Conservation (phyloP, 768 basidiomycete genomes). For the Leccinum uliginosum region DNA sequence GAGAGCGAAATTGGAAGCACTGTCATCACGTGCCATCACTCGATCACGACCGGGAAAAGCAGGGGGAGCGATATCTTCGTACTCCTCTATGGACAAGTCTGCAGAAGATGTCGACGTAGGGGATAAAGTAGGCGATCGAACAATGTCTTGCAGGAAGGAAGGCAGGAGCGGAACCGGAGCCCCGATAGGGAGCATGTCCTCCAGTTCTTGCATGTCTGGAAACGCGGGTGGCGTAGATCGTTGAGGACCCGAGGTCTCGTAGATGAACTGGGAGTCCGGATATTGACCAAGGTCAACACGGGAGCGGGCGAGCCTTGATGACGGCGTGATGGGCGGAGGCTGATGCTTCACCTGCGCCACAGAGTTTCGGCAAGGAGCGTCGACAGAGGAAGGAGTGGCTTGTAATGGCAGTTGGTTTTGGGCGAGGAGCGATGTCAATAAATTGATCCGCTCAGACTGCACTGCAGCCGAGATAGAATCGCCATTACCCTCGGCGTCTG, state of each 20-base stretch:
- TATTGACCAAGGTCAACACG: constrained; percentile 44
- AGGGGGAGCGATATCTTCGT: constrained; percentile 34
- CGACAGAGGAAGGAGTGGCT: constrained; percentile 12
- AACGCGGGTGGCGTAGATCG: constrained; percentile 37
- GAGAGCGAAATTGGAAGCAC: constrained; percentile 30
- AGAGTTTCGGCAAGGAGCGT: constrained; percentile 39
- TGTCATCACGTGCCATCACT: constrained; percentile 24
- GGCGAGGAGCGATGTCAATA: constrained; percentile 69
- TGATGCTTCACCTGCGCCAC: constrained; percentile 44
- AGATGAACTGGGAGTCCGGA: constrained; percentile 51
- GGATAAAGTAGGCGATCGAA: constrained; percentile 63
- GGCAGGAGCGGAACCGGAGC: constrained; percentile 60
- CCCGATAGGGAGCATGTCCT: constrained; percentile 19
- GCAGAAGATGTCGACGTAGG: constrained; percentile 63
- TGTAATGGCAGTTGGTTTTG: constrained; percentile 42
- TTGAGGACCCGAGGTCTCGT: constrained; percentile 56
- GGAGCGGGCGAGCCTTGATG: constrained; percentile 41
- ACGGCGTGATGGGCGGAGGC: constrained; percentile 33
- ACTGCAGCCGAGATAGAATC: constrained; percentile 84
- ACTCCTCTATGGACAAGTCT: constrained; percentile 61
- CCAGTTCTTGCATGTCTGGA: constrained; percentile 26
- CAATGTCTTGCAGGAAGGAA: constrained; percentile 71
- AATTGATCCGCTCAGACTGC: constrained; percentile 78
- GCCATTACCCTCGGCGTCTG: constrained; percentile 85
- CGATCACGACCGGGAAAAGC: constrained; percentile 26